phyloP scores from a whole-genome alignment of 805 yeast genomes.

The Candida takata region DNA sequence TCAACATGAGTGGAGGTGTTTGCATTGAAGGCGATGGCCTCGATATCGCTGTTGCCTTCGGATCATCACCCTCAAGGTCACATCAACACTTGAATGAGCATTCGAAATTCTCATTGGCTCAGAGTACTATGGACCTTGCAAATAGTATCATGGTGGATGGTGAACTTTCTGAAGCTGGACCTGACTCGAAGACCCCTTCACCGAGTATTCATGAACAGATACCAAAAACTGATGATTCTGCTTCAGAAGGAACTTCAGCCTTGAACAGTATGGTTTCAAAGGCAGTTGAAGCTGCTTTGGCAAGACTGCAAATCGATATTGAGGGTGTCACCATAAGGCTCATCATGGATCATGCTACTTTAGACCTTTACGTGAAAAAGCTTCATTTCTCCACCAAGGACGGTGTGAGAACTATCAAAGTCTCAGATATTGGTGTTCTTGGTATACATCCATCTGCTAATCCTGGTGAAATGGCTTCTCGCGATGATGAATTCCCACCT shows the following conservation, averaged over 20 bases:
- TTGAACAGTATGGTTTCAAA: constrained; percentile 51
- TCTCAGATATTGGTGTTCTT: constrained; percentile 34
- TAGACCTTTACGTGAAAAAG: constrained; percentile 27
- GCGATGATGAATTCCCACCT: no score
- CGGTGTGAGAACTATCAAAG: constrained; percentile 36
- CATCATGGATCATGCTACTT: constrained; percentile 37
- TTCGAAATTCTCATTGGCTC: constrained; percentile 48
- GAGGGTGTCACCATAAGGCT: constrained; percentile 40
- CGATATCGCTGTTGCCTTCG: constrained; percentile 38
- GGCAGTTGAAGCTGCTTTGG: constrained; percentile 62
- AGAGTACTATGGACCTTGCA: constrained; percentile 71
- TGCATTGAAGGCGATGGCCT: constrained; percentile 51
- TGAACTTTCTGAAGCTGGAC: constrained; percentile 7
- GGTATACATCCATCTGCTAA: constrained; percentile 34
- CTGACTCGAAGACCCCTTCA: constrained; percentile 7
- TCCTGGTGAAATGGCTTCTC: constrained; percentile 14
- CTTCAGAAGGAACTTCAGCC: constrained; percentile 25
- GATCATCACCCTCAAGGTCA: constrained; percentile 6
- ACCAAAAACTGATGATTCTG: constrained; percentile 14
- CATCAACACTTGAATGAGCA: constrained; percentile 15
- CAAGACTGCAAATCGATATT: constrained; percentile 49
- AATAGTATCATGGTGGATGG: constrained; percentile 33
- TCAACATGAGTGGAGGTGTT: constrained; percentile 69
- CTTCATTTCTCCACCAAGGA: constrained; percentile 34
- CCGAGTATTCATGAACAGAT: constrained; percentile 17